Evolutionary conservation across 306 rosid species (phyloP).

Genomic region (Prunus campanulata): DNA sequence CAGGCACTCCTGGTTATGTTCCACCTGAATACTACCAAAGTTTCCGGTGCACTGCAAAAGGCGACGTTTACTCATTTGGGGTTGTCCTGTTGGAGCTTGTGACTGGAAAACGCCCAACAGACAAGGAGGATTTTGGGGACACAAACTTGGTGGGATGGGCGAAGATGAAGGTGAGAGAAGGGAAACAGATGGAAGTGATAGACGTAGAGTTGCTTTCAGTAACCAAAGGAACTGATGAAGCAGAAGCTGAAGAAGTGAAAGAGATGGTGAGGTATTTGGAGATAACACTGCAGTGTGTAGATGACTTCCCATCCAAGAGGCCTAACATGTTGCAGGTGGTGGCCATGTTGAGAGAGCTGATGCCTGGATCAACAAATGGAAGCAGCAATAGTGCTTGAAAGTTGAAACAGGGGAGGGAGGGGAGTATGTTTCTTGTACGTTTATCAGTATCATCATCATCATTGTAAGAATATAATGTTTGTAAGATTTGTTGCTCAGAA

Average conservation of each 20-base stretch:
- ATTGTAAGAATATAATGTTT: slow-evolving; percentile 29
- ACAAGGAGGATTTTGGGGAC: slow-evolving; percentile 93
- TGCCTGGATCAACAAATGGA: slow-evolving; percentile 69
- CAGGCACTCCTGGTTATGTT: slow-evolving; percentile 97
- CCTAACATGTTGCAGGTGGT: slow-evolving; percentile 95
- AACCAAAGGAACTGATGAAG: slow-evolving; percentile 65
- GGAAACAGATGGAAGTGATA: slow-evolving; percentile 86
- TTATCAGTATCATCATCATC: slow-evolving; percentile 36
- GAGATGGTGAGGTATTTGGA: slow-evolving; percentile 86
- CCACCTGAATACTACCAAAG: slow-evolving; percentile 99
- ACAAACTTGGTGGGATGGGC: slow-evolving; percentile 97
- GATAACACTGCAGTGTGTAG: slow-evolving; percentile 70
- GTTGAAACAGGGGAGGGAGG: neutral
- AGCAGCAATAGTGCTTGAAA: slow-evolving; percentile 78
- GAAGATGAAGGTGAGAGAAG: slow-evolving; percentile 83
- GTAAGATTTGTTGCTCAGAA: slow-evolving; percentile 6
- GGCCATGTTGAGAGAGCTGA: slow-evolving; percentile 75
- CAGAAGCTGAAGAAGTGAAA: slow-evolving; percentile 81
- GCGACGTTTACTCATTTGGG: slow-evolving; percentile 91
- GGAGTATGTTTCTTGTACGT: neutral
- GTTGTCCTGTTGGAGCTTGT: slow-evolving; percentile 83
- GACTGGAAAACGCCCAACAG: slow-evolving; percentile 87
- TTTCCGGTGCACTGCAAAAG: slow-evolving; percentile 93
- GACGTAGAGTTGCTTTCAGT: slow-evolving; percentile 67
- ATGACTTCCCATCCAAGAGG: slow-evolving; percentile 86